Percentiles rank a stretch among this genome's conserved stretches.
Conservation (phyloP, 345 rosid genomes). For the Melaleuca alternifolia region DNA sequence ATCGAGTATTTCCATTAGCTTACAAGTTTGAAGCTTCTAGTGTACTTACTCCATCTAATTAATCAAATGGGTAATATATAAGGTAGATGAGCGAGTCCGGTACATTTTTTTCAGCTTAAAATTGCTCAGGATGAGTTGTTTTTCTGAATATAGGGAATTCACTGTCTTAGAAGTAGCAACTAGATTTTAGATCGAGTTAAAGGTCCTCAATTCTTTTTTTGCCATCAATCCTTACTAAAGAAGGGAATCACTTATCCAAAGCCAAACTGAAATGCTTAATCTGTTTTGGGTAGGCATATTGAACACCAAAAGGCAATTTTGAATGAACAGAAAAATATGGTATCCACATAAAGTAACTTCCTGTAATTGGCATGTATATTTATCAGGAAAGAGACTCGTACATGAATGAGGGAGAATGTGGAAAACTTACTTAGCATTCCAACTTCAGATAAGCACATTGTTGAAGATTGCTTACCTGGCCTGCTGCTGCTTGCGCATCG, state of each 20-base stretch:
- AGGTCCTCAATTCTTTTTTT: background rate
- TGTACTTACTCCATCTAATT: background rate
- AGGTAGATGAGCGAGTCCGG: background rate
- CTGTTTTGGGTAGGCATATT: background rate
- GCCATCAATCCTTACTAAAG: background rate
- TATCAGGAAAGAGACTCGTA: background rate
- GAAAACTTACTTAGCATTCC: background rate
- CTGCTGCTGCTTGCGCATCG: conserved; percentile 88
- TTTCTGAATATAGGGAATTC: background rate
- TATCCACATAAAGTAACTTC: background rate
- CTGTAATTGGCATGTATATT: background rate
- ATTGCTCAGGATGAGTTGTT: background rate
- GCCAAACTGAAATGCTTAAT: background rate
- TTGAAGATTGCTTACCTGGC: conserved; percentile 39
- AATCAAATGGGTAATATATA: background rate
- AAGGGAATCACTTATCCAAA: background rate
- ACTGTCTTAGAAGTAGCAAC: background rate
- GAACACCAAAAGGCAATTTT: background rate
- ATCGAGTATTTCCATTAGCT: background rate
- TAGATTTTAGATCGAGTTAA: background rate
- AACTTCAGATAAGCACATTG: background rate
- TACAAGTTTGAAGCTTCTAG: background rate
- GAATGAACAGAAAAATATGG: background rate
- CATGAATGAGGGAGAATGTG: background rate
- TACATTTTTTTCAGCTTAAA: background rate